Evolutionary conservation across 192 early-diverging fungal genomes (phyloP), one percentile per base, ranked within the genome.

Genomic region (Paraglomus occultum): DNA sequence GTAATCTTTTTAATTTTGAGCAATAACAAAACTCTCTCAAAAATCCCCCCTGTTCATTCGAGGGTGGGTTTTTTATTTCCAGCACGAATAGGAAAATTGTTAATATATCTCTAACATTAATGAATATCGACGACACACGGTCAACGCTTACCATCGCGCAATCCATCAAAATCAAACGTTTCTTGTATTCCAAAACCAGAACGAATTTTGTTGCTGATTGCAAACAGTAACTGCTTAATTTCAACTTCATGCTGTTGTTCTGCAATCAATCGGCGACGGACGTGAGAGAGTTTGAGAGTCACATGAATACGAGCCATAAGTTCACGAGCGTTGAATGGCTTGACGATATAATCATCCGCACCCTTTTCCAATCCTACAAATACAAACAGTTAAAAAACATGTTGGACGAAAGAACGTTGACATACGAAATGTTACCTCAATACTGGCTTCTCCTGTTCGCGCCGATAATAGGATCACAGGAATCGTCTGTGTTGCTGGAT

Each of bases 391-490:
- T 31, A 3, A 31, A 3, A 31, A 31, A 31, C 31, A 31, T 31
- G 3, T 31, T 31, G n/a, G n/a, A 2, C 1, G 3, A 1, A 3
- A 31, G 31, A 31, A 31, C 31, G 31, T 31, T 31, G 31, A 31
- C 31, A 31, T 31, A 51, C 14, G 45, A 31, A 3, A 87, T 76
- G n/a, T 79, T 77, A 8, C 76, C 78, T 76, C 77, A 3, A 31
- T 31, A 31, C 31, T 31, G 31, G 31, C 31, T 43, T 85, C 80
- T 14, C 83, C 84, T 17, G 84, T 77, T 31, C 78, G 68, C 0
- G 83, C 85, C 9, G 78, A 80, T 0, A 87, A 55, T 23, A 87
- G 49, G 46, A 87, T 87, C 46, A 87, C 73, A n/a, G 85, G 85
- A 8, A 80, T 73, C 43, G 69, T 67, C 55, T 73, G 71, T 5